Percentiles rank a stretch among this genome's conserved stretches.
These are phyloP conservation scores for Alternaria viburni DNA, from an alignment of 2,329 filamentous ascomycete species.

Conservation along the genomic window DNA sequence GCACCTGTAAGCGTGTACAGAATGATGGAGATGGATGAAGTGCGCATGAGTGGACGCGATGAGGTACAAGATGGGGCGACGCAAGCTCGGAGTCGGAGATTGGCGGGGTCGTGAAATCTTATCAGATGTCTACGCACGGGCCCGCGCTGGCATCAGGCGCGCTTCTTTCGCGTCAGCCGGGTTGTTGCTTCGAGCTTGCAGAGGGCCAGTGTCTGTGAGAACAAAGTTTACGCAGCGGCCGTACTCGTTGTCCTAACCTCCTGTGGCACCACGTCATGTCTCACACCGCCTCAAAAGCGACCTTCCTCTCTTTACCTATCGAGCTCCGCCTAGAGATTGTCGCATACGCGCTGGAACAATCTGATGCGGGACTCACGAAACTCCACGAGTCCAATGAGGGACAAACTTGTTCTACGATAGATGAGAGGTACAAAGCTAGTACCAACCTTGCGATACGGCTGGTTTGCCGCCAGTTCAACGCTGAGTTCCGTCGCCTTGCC, in stretches of 20 bases:
- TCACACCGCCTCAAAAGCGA: neutral
- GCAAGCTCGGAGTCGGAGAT: constrained; percentile 22
- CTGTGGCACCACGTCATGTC: neutral
- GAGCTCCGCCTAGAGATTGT: constrained; percentile 48
- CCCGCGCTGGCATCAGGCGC: neutral
- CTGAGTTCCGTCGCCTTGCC: constrained; percentile 45
- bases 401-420: neutral
- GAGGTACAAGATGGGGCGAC: constrained; percentile 9
- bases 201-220: neutral
- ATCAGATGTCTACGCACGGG: constrained; percentile 27
- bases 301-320: constrained; percentile 41
- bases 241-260: neutral
- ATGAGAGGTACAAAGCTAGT: constrained; percentile 15
- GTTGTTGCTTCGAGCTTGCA: neutral
- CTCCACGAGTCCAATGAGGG: neutral
- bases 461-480: constrained; percentile 47
- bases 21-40: constrained; percentile 10
- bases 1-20: constrained; percentile 9
- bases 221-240: neutral
- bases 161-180: neutral
- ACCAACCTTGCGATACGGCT: constrained; percentile 42
- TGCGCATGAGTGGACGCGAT: constrained; percentile 25
- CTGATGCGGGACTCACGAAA: constrained; percentile 31
- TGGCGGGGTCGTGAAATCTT: constrained; percentile 24
- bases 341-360: constrained; percentile 26